A percentile compares a stretch with the other conserved stretches of the same genome.
These are phyloP conservation scores for Bacidia rubella DNA, from an alignment of 495 filamentous ascomycete genomes.

Conservation along the genomic window DNA sequence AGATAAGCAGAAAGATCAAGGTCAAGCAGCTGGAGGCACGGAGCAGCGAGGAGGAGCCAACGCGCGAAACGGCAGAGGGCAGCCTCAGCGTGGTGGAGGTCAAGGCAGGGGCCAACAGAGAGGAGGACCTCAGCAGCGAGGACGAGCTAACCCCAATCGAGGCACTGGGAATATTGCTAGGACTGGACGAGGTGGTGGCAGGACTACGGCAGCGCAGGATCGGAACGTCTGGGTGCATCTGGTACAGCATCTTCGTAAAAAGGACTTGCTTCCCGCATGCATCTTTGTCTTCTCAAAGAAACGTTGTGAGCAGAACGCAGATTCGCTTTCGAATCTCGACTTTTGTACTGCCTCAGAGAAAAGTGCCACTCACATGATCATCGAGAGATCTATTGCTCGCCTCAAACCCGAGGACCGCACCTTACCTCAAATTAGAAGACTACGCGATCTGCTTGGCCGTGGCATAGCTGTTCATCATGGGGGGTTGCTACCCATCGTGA, in stretches of 20 bases:
- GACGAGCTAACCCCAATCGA: slow-evolving; percentile 43
- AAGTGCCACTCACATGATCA: slow-evolving; percentile 92
- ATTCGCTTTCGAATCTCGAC: slow-evolving; percentile 86
- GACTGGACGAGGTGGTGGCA: slow-evolving; percentile 67
- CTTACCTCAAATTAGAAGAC: slow-evolving; percentile 77
- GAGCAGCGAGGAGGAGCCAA: slow-evolving; percentile 20
- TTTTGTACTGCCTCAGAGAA: slow-evolving; percentile 87
- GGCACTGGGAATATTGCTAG: slow-evolving; percentile 79
- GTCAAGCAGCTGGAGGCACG: slow-evolving; percentile 32
- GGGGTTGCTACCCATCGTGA: slow-evolving; percentile 88
- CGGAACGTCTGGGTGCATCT: slow-evolving; percentile 94
- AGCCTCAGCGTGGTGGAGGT: slow-evolving; percentile 30
- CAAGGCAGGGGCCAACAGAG: slow-evolving; percentile 25
- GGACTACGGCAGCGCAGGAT: slow-evolving; percentile 81
- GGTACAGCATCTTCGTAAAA: slow-evolving; percentile 77
- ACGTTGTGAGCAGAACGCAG: slow-evolving; percentile 90
- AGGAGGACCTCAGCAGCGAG: slow-evolving; percentile 35
- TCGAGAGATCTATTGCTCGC: slow-evolving; percentile 87
- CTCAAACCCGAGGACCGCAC: slow-evolving; percentile 80
- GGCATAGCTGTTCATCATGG: slow-evolving; percentile 96
- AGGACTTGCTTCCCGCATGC: slow-evolving; percentile 75
- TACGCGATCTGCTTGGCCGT: slow-evolving; percentile 72
- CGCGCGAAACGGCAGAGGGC: slow-evolving; percentile 38
- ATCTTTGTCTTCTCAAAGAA: slow-evolving; percentile 99
- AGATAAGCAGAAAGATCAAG: slow-evolving; percentile 56